phyloP scores from a whole-genome alignment of 2,329 filamentous ascomycete species.

The Ilyonectria robusta region DNA sequence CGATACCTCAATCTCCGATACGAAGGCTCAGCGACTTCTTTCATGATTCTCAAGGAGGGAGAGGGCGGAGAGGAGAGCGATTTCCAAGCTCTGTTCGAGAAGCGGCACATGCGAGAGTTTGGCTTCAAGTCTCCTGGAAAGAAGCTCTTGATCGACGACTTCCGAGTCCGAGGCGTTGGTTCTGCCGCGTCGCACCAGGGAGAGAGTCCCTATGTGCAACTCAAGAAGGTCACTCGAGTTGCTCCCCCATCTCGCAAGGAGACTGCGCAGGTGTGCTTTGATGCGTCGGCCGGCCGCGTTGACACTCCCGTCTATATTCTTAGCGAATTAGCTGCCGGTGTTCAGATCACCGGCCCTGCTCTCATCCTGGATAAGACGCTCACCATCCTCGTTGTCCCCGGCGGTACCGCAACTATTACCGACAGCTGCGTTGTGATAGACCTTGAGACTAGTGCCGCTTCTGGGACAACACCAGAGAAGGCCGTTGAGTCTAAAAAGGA shows the following conservation, averaged over 20 bases:
- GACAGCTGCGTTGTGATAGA: constrained; percentile 56
- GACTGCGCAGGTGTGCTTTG: constrained; percentile 33
- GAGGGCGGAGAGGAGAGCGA: constrained; percentile 56
- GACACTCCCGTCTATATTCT: constrained; percentile 47
- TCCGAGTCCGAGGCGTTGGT: constrained; percentile 58
- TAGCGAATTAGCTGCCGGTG: constrained; percentile 34
- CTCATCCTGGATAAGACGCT: constrained; percentile 79
- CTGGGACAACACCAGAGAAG: constrained; percentile 3
- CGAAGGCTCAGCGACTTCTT: constrained; percentile 57
- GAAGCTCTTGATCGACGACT: constrained; percentile 59
- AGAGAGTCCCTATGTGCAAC: constrained; percentile 43
- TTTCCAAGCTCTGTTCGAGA: constrained; percentile 77
- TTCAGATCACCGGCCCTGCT: constrained; percentile 50
- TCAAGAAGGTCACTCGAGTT: constrained; percentile 30
- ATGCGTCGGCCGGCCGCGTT: constrained; percentile 36
- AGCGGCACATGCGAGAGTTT: constrained; percentile 82
- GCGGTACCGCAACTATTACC: constrained; percentile 51
- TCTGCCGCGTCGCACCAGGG: constrained; percentile 26
- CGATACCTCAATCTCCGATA: constrained; percentile 61
- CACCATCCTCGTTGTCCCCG: constrained; percentile 77
- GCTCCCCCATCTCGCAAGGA: constrained; percentile 21
- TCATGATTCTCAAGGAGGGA: constrained; percentile 52
- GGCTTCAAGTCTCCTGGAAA: constrained; percentile 68
- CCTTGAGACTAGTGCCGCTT: constrained; percentile 24
- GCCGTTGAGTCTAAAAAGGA: constrained; percentile 30